Evolutionary conservation across 1,284 basidiomycete species (phyloP).

Genomic region (Tylopilus sp.): DNA sequence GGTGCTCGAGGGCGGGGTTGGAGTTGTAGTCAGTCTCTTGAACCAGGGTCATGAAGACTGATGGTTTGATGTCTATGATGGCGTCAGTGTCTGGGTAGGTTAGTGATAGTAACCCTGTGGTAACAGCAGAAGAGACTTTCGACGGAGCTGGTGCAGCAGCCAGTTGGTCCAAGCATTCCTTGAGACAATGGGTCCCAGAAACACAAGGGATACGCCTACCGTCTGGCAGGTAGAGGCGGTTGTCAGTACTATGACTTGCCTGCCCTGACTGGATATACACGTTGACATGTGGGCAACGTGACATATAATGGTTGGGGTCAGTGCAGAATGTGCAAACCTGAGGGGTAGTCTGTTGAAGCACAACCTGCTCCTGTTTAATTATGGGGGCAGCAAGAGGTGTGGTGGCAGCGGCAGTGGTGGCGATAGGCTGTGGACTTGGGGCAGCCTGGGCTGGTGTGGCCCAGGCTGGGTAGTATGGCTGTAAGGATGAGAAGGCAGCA

Average conservation of each 20-base stretch:
- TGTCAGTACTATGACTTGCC: neutral
- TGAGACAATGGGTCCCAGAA: neutral
- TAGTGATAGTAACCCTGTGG: neutral
- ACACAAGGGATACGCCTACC: neutral
- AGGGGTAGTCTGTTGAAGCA: too few relatives aligned
- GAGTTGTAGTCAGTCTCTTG: neutral
- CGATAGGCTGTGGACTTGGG: neutral
- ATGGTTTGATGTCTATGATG: neutral
- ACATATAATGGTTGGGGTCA: neutral
- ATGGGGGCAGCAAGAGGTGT: neutral
- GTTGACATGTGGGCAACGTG: neutral
- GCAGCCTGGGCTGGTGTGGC: neutral
- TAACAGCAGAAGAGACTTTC: neutral
- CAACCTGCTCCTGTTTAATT: neutral
- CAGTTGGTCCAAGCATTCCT: neutral
- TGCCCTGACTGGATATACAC: neutral
- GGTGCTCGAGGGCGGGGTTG: neutral
- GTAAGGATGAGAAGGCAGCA: neutral
- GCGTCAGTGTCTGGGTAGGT: neutral
- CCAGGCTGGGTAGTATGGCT: neutral
- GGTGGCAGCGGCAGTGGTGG: too few relatives aligned
- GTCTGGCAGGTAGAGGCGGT: neutral
- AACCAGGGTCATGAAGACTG: neutral
- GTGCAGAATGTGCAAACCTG: neutral
- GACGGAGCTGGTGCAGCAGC: too few relatives aligned